Conservation (phyloP, 768 basidiomycete genomes). For the Mycena filopes region DNA sequence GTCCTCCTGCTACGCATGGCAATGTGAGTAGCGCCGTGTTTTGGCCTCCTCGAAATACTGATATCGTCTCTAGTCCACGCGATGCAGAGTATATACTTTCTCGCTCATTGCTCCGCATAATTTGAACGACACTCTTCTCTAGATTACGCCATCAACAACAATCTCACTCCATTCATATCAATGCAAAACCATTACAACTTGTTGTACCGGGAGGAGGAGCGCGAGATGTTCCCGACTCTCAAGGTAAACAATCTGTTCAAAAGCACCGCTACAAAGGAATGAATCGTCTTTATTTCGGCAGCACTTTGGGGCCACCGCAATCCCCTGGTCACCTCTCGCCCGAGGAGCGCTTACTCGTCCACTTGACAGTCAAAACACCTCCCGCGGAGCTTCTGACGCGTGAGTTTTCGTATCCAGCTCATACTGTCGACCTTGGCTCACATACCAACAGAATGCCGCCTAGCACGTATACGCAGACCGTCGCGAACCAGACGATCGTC, state of each 20-base stretch:
- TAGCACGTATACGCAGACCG: slow-evolving; percentile 25
- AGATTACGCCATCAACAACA: slow-evolving; percentile 72
- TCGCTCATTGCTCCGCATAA: neutral
- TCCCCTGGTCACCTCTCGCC: slow-evolving; percentile 71
- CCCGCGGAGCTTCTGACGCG: slow-evolving; percentile 38
- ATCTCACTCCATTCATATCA: slow-evolving; percentile 69
- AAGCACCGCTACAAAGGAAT: neutral
- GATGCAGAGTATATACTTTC: slow-evolving; percentile 63
- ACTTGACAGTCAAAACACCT: slow-evolving; percentile 44
- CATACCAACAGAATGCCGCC: slow-evolving; percentile 19
- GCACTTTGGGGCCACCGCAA: slow-evolving; percentile 64
- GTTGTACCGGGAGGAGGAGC: slow-evolving; percentile 73
- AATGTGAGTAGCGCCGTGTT: slow-evolving; percentile 49
- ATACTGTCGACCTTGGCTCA: neutral
- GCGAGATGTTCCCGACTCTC: slow-evolving; percentile 70
- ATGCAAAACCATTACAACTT: slow-evolving; percentile 77
- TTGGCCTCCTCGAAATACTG: neutral
- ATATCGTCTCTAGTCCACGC: slow-evolving; percentile 53
- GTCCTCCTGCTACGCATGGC: slow-evolving; percentile 65
- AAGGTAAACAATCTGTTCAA: slow-evolving; percentile 46
- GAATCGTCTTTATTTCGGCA: slow-evolving; percentile 34
- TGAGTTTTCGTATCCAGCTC: too few relatives aligned
- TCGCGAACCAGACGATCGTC: slow-evolving; percentile 23
- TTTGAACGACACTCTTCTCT: neutral
- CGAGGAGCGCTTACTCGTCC: slow-evolving; percentile 60